Evolutionary conservation across 345 rosid genomes (phyloP).

Genomic region (Melaleuca alternifolia): DNA sequence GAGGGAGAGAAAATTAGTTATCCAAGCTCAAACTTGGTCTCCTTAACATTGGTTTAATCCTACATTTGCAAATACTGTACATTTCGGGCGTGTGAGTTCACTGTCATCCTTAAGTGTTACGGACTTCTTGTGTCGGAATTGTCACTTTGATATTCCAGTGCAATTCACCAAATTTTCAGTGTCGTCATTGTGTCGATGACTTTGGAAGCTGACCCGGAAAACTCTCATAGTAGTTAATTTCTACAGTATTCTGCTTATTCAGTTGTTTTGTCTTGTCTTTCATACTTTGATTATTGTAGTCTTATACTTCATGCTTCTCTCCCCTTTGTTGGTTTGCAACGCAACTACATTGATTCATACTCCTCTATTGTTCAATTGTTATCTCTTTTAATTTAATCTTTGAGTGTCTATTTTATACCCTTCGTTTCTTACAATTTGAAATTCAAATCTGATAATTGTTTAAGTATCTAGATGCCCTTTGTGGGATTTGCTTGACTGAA

Average conservation of each 20-base stretch:
- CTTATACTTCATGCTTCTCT: too few species aligned
- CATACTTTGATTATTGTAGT: too few species aligned
- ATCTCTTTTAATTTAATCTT: background rate
- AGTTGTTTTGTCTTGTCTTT: too few species aligned
- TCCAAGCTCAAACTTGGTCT: background rate
- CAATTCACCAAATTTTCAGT: too few species aligned
- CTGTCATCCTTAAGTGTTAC: fast-evolving
- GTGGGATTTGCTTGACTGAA: too few species aligned
- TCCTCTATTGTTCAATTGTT: background rate
- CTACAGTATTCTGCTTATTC: too few species aligned
- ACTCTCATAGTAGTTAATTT: background rate
- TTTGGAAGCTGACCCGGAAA: background rate
- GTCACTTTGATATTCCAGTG: fast-evolving
- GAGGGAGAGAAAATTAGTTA: background rate
- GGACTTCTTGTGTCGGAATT: background rate
- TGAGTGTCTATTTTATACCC: too few species aligned
- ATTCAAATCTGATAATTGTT: too few species aligned
- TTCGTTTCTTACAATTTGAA: too few species aligned
- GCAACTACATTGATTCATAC: too few species aligned
- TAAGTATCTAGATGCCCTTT: too few species aligned
- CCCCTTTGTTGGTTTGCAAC: background rate
- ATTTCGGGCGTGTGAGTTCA: background rate
- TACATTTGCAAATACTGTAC: background rate
- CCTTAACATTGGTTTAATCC: background rate
- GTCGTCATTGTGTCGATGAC: background rate